Evolutionary conservation across 108 stramenopile species (phyloP).

Genomic region (Thalassiosira profunda): DNA sequence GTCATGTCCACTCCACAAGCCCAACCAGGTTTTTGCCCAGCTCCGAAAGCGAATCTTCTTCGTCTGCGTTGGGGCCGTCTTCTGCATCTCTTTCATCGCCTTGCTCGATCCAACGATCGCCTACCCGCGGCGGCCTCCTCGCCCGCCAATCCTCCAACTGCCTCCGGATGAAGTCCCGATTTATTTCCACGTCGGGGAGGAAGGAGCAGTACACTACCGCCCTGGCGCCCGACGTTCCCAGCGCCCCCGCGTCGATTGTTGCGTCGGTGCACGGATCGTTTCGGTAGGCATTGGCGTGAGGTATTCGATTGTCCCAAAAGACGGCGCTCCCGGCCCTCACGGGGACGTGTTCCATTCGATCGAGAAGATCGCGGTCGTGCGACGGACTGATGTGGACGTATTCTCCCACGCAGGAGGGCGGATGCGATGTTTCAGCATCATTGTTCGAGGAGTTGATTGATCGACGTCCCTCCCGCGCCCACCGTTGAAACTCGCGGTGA

Average conservation of each 20-base stretch:
- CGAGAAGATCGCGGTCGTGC: conserved; percentile 81
- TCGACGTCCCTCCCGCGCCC: conserved; percentile 54
- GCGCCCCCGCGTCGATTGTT: background rate
- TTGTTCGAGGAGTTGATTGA: conserved; percentile 1
- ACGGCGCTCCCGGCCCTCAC: conserved; percentile 86
- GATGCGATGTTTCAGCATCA: conserved; percentile 4
- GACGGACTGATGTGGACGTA: conserved; percentile 94
- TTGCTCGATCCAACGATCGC: conserved; percentile 46
- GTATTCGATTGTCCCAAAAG: conserved; percentile 93
- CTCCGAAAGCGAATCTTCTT: conserved; percentile 13
- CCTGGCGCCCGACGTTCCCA: too few relatives aligned
- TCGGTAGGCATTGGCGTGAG: conserved; percentile 89
- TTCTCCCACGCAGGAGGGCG: conserved; percentile 84
- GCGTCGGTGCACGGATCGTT: conserved; percentile 44
- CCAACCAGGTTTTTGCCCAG: conserved; percentile 23
- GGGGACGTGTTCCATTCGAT: conserved; percentile 76
- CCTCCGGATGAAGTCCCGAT: conserved; percentile 69
- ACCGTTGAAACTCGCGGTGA: conserved; percentile 85
- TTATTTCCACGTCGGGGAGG: conserved; percentile 82
- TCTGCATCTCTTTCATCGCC: conserved; percentile 14
- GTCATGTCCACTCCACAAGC: conserved; percentile 25
- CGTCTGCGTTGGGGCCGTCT: conserved; percentile 1
- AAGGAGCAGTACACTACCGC: conserved; percentile 91
- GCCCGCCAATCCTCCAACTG: conserved; percentile 67
- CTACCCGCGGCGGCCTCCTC: conserved; percentile 30